Evolutionary conservation across 495 filamentous ascomycete genomes (phyloP), one percentile per base, ranked within the genome.

Genomic region (Friedmanniomyces simplex): DNA sequence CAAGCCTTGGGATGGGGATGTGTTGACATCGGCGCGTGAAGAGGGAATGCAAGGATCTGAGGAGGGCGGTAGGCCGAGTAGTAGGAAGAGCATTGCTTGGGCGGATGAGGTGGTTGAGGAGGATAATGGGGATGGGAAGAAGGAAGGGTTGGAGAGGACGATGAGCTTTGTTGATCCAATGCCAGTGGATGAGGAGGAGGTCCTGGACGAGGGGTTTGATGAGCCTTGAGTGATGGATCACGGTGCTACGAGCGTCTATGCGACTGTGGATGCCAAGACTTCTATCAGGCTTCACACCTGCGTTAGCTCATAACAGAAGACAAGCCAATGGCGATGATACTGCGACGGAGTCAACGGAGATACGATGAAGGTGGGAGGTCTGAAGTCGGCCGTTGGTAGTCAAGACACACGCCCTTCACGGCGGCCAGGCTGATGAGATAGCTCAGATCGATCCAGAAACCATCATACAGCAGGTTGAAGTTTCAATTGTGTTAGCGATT

Each of bases 1-100:
- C 69, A 84, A 84, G 63, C 91, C 93, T 8, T 99, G 93, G 94
- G 80, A 76, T 60, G 93, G 93, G 1, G 94, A 95, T 70, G 86
- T 96, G 1, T 65, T 91, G 32, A 77, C 18, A 22, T 6, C 18
- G 20, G 13, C n/a, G 25, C 11, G 18, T n/a, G 34, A 28, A 49
- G 48, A 30, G 41, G 14, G 60, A 59, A 20, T 55, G 60, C 32
- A 55, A 30, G 54, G 20, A 4, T 24, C 25, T 30, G 46, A 57
- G 54, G 32, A 41, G 34, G 51, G 26, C 12, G 25, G 45, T 5
- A 28, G 45, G 54, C 39, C 50, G 21, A 52, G 51, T 3, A 60
- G 54, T 22, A 51, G 65, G 24, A 71, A 70, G 66, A 69, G 60
- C 43, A 68, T 70, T 43, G 68, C 67, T 22, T 70, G 68, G 65